phyloP scores from a whole-genome alignment of 352 stramenopile species.

The Elongisporangium anandrum region DNA sequence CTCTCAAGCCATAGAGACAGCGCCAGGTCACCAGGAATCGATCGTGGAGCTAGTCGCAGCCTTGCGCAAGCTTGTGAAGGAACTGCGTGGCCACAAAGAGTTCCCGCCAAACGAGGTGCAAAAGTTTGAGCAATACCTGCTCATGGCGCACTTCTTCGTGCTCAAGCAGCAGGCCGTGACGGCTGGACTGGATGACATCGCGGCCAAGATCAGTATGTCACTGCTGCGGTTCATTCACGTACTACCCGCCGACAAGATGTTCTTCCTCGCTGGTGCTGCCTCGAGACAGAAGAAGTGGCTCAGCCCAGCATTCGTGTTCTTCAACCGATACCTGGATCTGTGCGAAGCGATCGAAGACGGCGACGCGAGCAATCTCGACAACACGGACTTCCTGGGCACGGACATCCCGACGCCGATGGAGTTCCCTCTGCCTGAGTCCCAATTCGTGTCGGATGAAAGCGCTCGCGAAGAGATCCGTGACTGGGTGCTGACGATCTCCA shows the following conservation, averaged over 20 bases:
- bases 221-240: constrained; percentile 87
- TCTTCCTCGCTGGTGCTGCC: constrained; percentile 84
- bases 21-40: constrained; percentile 30
- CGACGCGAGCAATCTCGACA: constrained; percentile 84
- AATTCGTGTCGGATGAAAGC: constrained; percentile 81
- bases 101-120: constrained; percentile 39
- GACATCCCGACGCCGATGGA: constrained; percentile 87
- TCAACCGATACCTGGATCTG: constrained; percentile 94
- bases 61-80: constrained; percentile 67
- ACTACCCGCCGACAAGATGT: constrained; percentile 93
- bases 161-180: constrained; percentile 63
- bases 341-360: constrained; percentile 93
- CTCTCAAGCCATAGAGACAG: constrained; percentile 33
- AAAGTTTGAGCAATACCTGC: constrained; percentile 76
- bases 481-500: constrained; percentile 94
- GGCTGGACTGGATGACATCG: constrained; percentile 60
- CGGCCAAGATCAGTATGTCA: constrained; percentile 79
- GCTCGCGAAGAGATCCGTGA: constrained; percentile 92
- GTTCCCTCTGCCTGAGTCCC: constrained; percentile 63
- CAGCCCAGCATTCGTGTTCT: constrained; percentile 92
- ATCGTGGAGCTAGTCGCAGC: constrained; percentile 69
- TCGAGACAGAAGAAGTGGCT: constrained; percentile 86
- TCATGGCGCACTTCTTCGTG: constrained; percentile 75
- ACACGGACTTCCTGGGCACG: constrained; percentile 92
- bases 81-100: constrained; percentile 55